phyloP scores from a whole-genome alignment of 2,329 filamentous ascomycete genomes.

The Aspergillus persii region DNA sequence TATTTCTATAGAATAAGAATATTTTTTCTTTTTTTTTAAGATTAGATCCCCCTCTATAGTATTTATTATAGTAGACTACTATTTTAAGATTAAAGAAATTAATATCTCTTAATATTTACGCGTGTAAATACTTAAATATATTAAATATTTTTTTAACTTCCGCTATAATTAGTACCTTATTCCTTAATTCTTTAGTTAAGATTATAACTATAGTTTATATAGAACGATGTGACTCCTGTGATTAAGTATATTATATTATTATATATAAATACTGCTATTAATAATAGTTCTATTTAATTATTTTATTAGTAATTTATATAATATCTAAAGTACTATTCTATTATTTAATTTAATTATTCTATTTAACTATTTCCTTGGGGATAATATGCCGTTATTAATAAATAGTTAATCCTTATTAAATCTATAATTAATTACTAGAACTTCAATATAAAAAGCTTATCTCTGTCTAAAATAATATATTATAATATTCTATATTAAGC shows the following conservation, averaged over 20 bases:
- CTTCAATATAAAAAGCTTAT: conserved; percentile 3
- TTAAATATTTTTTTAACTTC: background rate
- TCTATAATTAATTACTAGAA: background rate
- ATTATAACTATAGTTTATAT: too few relatives aligned
- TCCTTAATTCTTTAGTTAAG: too few relatives aligned
- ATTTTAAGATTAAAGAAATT: too few relatives aligned
- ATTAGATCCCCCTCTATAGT: too few relatives aligned
- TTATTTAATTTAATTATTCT: background rate
- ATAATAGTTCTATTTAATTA: too few relatives aligned
- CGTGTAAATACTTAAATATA: background rate
- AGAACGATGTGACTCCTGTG: too few relatives aligned
- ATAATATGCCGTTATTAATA: background rate
- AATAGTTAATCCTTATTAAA: background rate
- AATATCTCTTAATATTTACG: background rate
- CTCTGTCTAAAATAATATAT: too few relatives aligned
- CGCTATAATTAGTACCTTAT: background rate
- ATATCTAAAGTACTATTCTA: background rate
- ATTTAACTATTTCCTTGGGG: background rate
- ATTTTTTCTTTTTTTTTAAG: background rate
- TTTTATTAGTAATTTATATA: too few relatives aligned
- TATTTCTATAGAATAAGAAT: background rate
- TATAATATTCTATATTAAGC: background rate
- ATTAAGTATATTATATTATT: too few relatives aligned
- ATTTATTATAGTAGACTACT: too few relatives aligned
- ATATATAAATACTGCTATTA: too few relatives aligned